Base-by-base conservation (phyloP, 192 early-diverging fungal genomes). In the Coemansia sp. region DNA sequence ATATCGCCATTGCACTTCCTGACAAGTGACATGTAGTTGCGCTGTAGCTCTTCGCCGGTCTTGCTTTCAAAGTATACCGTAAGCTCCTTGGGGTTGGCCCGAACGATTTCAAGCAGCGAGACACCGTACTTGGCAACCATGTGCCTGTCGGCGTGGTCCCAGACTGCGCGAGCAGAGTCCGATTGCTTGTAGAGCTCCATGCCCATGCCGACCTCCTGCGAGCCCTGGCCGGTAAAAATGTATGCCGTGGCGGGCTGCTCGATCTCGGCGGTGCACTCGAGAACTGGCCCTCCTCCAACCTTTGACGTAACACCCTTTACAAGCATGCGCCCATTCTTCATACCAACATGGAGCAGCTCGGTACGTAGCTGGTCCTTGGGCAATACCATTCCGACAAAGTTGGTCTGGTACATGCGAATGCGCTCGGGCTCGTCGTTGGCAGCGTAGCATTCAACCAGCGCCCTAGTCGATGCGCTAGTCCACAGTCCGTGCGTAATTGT, bases 181-280 rank as follows among this genome's bases (percentile, higher is more conserved):
- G 93, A 95, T 56, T 88, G 84, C 36, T 84, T 83, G 72, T 96
- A 98, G 19, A 98, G 85, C 46, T 89, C 89, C 96, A 98, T 98
- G 65, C 96, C 96, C 96, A 98, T 95, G 63, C 93, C 94, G 35
- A 89, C 85, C 75, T 95, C 91, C 74, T 98, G 96, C 67, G 94
- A 94, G 65, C 95, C 95, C 69, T 98, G 95, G 46, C 95, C 95
- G 44, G 95, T 98, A 72, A 98, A 98, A n/a, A 98, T 90, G 59
- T 94, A 98, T 21, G 93, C 89, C 33, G 93, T 95, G 48, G 81
- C 81, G 36, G 93, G 89, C 83, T 98, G 96, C 56, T 94, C 93
- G 29, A 98, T 90, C 84, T 96, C 90, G 44, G 93, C 94, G 6
- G 85, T 86, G 62, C 93, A 90, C 39, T 85, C 85, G 42, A 98